A percentile compares a stretch with the other conserved stretches of the same genome.
Evolutionary conservation across 2,329 filamentous ascomycete species (phyloP).

Genomic region (Ceratocystis cubensis): DNA sequence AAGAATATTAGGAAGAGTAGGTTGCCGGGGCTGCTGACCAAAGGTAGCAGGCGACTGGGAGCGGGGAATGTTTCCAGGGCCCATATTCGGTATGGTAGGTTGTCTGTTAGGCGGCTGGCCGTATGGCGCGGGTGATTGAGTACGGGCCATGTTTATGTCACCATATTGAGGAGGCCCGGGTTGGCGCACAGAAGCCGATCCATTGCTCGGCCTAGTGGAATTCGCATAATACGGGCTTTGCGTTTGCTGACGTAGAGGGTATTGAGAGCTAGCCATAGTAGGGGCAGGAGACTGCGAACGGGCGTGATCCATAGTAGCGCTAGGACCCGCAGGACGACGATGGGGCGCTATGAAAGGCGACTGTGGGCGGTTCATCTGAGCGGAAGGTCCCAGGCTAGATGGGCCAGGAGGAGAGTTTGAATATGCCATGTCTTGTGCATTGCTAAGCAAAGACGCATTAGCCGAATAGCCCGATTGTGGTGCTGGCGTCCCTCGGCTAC

Average conservation of each 20-base stretch:
- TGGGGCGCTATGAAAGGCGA: conserved; percentile 15
- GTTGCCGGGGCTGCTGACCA: conserved; percentile 17
- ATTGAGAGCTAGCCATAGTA: conserved; percentile 26
- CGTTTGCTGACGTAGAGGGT: conserved; percentile 19
- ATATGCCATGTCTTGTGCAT: conserved; percentile 36
- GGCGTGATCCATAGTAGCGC: conserved; percentile 39
- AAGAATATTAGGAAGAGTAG: conserved; percentile 22
- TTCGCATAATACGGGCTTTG: conserved; percentile 5
- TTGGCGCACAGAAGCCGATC: conserved; percentile 10
- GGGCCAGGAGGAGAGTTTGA: conserved; percentile 4
- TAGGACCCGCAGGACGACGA: conserved; percentile 13
- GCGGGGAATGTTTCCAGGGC: neutral
- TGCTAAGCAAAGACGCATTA: conserved; percentile 48
- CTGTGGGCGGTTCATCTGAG: conserved; percentile 1
- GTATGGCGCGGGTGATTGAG: conserved; percentile 17
- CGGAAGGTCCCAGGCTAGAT: conserved; percentile 8
- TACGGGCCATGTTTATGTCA: conserved; percentile 17
- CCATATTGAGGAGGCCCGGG: conserved; percentile 6
- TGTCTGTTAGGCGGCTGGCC: conserved; percentile 6
- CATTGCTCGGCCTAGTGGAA: neutral
- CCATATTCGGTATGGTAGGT: conserved; percentile 9
- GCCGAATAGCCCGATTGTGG: conserved; percentile 48
- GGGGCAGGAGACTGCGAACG: conserved; percentile 31
- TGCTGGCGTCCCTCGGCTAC: conserved; percentile 34
- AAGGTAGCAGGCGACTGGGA: conserved; percentile 11